Evolutionary conservation across 176 grass and related monocot genomes (phyloP), one percentile per base, ranked within the genome.

Genomic region (Typha latifolia): DNA sequence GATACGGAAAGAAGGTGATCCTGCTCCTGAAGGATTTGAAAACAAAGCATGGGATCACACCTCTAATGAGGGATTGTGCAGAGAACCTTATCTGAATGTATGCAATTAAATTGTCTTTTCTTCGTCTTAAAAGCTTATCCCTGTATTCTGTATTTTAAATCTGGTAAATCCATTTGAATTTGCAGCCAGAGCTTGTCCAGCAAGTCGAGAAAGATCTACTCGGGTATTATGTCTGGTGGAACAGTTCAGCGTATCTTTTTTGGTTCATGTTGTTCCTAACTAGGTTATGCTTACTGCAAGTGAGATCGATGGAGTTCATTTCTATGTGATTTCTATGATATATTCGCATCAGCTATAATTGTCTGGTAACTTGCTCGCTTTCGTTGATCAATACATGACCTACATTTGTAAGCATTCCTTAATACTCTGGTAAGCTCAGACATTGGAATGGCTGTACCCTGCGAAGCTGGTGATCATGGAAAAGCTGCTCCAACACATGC

Each of bases 81-180:
- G 92, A 84, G 92, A 96, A 31, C 85, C 85, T 15, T 85, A 91
- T 75, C 72, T 91, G 51, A 91, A 77, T 78, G 93, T 97, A 86
- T 74, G 66, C 48, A 0, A 61, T 57, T 75, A 73, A 34, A 47
- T 53, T 73, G 52, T 66, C 5, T 2, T 73, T 69, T 75, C 53
- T 15, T 26, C 2, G 50, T 72, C 15, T 70, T 62, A 6, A 32
- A 23, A 0, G 71, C 63, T 61, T 63, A 10, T 21, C 53, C n/a
- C 26, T 1, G 23, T 63, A 5, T 4, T 3, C 16, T 73, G 3
- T 49, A 3, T 48, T 61, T 59, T 12, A 11, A 29, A 29, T 66
- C n/a, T 48, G 3, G 3, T 74, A 19, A 21, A 62, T 74, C 12
- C 29, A 69, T 23, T 61, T 69, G 14, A 19, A 50, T 68, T 79